Evolutionary conservation across 805 yeast species (phyloP).

Genomic region (Metschnikowia shivogae): DNA sequence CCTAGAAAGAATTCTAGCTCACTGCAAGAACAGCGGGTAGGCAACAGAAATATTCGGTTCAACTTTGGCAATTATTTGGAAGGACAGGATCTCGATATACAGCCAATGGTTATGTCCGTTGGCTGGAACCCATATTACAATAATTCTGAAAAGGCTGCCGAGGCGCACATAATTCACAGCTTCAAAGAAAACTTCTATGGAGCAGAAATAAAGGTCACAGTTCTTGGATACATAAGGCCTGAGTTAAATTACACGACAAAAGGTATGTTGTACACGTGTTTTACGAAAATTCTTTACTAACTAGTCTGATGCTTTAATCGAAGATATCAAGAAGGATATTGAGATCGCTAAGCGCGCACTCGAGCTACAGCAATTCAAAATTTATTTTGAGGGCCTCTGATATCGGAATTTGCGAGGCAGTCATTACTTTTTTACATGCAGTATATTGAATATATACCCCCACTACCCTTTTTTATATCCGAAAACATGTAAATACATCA

Average conservation of each 20-base stretch:
- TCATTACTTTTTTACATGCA: neutral
- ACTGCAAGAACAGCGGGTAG: slow-evolving; percentile 12
- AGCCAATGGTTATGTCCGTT: slow-evolving; percentile 91
- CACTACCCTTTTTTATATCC: neutral
- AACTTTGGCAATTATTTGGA: slow-evolving; percentile 55
- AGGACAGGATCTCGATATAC: slow-evolving; percentile 40
- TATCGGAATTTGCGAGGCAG: neutral
- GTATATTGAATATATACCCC: neutral
- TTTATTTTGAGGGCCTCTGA: neutral
- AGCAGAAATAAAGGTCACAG: slow-evolving; percentile 59
- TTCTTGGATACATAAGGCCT: slow-evolving; percentile 88
- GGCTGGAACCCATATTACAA: slow-evolving; percentile 95
- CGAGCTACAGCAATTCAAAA: neutral
- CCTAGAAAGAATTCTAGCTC: slow-evolving; percentile 15
- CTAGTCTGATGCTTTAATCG: slow-evolving; percentile 68
- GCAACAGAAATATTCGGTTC: slow-evolving; percentile 36
- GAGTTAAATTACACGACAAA: slow-evolving; percentile 80
- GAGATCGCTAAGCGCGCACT: slow-evolving; percentile 56
- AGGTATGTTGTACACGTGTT: slow-evolving; percentile 22
- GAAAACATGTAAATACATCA: slow-evolving; percentile 6
- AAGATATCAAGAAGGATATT: slow-evolving; percentile 80
- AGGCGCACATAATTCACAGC: slow-evolving; percentile 77
- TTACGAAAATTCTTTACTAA: slow-evolving; percentile 16
- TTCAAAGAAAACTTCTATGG: slow-evolving; percentile 77
- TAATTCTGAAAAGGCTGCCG: slow-evolving; percentile 77